Percentiles rank a stretch among this genome's conserved stretches.
Evolutionary conservation across 768 basidiomycete species (phyloP).

Genomic region (Termitomyces sp.): DNA sequence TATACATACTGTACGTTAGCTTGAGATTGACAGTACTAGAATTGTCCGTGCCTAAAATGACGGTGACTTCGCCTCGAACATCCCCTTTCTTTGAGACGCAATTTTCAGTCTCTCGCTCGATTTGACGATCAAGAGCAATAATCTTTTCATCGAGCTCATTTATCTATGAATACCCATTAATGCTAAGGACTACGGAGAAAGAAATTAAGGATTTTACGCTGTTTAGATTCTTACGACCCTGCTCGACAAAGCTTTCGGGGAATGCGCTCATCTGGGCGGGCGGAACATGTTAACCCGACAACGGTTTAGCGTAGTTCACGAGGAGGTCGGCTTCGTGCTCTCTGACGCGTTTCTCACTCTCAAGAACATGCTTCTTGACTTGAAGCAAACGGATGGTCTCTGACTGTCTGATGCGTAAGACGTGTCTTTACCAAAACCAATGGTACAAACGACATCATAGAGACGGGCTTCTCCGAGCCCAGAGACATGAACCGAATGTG

Average conservation of each 20-base stretch:
- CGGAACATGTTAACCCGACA: slow-evolving; percentile 35
- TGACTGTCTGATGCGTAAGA: slow-evolving; percentile 16
- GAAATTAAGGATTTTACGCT: slow-evolving; percentile 17
- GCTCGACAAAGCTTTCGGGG: slow-evolving; percentile 34
- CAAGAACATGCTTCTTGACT: slow-evolving; percentile 28
- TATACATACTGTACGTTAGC: slow-evolving; percentile 44
- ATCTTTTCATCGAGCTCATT: slow-evolving; percentile 34
- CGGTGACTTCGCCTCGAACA: slow-evolving; percentile 28
- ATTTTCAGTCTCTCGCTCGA: slow-evolving; percentile 28
- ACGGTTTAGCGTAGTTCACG: slow-evolving; percentile 34
- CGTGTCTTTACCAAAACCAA: slow-evolving; percentile 16
- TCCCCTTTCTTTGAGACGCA: slow-evolving; percentile 27
- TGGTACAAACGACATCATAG: slow-evolving; percentile 50
- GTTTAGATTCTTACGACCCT: slow-evolving; percentile 27
- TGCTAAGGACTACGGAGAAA: neutral
- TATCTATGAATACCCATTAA: slow-evolving; percentile 16
- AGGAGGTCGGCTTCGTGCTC: slow-evolving; percentile 38
- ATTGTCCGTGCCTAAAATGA: slow-evolving; percentile 36
- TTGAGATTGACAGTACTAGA: slow-evolving; percentile 34
- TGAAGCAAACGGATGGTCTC: slow-evolving; percentile 30
- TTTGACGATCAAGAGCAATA: slow-evolving; percentile 29
- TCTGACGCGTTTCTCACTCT: slow-evolving; percentile 30
- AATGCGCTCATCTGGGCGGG: slow-evolving; percentile 33
- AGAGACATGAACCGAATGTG: slow-evolving; percentile 47
- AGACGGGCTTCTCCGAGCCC: slow-evolving; percentile 43